A percentile compares a stretch with the other conserved stretches of the same genome.
phyloP scores from a whole-genome alignment of 257 asterid species.

The Leptodermis oblonga region DNA sequence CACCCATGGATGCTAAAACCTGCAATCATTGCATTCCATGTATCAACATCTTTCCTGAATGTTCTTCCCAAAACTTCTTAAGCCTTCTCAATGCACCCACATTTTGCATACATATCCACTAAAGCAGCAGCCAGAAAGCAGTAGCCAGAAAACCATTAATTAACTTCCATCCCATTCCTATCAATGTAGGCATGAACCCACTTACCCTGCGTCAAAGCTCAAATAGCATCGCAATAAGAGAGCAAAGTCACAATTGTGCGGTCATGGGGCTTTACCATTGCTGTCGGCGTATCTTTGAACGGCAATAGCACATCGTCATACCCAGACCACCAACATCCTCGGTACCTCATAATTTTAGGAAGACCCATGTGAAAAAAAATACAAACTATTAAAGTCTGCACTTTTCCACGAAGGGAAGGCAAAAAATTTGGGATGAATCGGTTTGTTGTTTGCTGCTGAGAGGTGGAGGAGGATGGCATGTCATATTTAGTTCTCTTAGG shows the following conservation, averaged over 20 bases:
- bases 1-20: constrained; percentile 39
- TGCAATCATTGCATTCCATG: constrained; percentile 42
- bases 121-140: too few species aligned
- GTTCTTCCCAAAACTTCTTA: constrained; percentile 24
- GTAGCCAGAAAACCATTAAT: constrained; percentile 35
- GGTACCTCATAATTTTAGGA: too few species aligned
- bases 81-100: constrained; percentile 38
- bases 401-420: too few species aligned
- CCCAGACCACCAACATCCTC: too few species aligned
- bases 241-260: constrained; percentile 37
- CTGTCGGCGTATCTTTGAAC: constrained; percentile 29
- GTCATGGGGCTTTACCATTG: constrained; percentile 27
- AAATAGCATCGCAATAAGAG: constrained; percentile 35
- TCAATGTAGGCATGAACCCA: constrained; percentile 32
- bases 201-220: constrained; percentile 32
- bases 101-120: constrained; percentile 41
- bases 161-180: constrained; percentile 19
- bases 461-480: too few species aligned
- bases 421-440: too few species aligned
- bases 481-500: too few species aligned
- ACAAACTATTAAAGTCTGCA: too few species aligned
- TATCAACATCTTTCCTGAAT: constrained; percentile 26
- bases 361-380: too few species aligned
- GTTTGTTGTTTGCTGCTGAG: too few species aligned
- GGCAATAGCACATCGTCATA: constrained; percentile 23